These are phyloP conservation scores for Phytophthora sp. DNA, from an alignment of 352 stramenopile species.

Conservation along the genomic window DNA sequence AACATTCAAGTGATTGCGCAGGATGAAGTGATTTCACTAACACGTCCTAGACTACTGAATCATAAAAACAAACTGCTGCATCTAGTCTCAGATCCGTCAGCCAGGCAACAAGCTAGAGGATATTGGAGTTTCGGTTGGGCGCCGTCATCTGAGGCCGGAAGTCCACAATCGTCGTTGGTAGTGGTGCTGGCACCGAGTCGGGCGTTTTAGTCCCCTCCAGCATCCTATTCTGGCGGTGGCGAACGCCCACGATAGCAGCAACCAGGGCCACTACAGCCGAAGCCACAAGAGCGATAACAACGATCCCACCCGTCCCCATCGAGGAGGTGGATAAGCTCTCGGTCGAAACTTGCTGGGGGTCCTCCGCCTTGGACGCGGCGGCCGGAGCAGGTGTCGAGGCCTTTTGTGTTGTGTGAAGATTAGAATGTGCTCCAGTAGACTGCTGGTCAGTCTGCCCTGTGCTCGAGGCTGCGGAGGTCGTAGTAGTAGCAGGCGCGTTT, in stretches of 20 bases:
- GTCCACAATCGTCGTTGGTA: conserved; percentile 26
- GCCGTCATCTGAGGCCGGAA: conserved; percentile 26
- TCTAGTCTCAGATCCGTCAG: no score
- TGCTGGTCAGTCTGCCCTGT: conserved; percentile 12
- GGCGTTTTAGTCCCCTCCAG: conserved; percentile 48
- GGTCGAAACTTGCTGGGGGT: conserved; percentile 33
- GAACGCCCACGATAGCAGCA: conserved; percentile 44
- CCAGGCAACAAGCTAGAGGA: no score
- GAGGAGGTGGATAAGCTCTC: conserved; percentile 25
- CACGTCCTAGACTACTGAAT: no score
- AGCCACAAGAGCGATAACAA: conserved; percentile 46
- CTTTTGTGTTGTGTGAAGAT: not conserved
- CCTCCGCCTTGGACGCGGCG: conserved; percentile 14
- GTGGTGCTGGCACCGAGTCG: conserved; percentile 35
- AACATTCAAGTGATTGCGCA: no score
- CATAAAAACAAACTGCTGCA: not conserved
- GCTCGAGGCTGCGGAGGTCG: conserved; percentile 1
- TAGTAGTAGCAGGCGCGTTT: conserved; percentile 3
- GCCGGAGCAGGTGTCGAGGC: conserved; percentile 4
- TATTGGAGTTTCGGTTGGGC: conserved; percentile 25
- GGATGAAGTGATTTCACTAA: no score
- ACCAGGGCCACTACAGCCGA: conserved; percentile 47
- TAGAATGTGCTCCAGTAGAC: conserved; percentile 15
- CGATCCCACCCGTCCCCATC: conserved; percentile 37
- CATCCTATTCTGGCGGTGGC: conserved; percentile 52